Conservation (phyloP, 2,329 filamentous ascomycete genomes). For the Arthrinium puccinioides region DNA sequence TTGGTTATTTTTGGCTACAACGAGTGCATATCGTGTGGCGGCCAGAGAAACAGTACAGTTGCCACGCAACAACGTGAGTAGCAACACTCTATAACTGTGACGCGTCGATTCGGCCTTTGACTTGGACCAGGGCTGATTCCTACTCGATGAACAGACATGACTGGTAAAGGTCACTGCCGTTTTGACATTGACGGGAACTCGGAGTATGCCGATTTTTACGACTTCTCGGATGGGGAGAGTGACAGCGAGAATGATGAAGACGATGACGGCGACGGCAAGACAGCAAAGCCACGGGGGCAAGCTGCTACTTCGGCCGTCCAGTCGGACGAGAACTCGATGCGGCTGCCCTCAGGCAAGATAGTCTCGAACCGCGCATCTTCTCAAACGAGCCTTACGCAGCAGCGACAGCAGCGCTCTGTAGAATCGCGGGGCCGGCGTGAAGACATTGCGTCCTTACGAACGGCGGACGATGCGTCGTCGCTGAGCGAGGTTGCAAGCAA, state of each 20-base stretch:
- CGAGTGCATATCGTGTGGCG: constrained; percentile 1
- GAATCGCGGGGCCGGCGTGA: too few relatives aligned
- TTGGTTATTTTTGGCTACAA: constrained; percentile 3
- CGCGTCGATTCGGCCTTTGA: too few relatives aligned
- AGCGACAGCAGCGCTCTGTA: too few relatives aligned
- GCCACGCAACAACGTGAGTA: constrained; percentile 1
- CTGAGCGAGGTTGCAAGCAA: too few relatives aligned
- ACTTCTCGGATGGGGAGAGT: constrained; percentile 13
- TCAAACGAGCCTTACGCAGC: too few relatives aligned
- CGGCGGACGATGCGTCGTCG: too few relatives aligned
- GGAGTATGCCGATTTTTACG: constrained; percentile 34
- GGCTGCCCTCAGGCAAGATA: constrained; percentile 27
- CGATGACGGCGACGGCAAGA: constrained; percentile 4
- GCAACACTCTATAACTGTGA: too few relatives aligned
- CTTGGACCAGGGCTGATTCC: too few relatives aligned
- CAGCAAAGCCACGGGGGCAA: too few relatives aligned
- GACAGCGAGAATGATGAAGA: constrained; percentile 3
- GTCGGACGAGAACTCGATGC: constrained; percentile 21
- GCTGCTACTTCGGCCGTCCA: too few relatives aligned
- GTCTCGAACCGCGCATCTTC: constrained; percentile 23
- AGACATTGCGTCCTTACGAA: too few relatives aligned
- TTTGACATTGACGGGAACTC: constrained; percentile 28
- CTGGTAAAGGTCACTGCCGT: constrained; percentile 38
- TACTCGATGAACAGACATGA: too few relatives aligned
- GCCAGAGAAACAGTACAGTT: not conserved